Conservation (phyloP, 768 basidiomycete species). For the Mycena metata region DNA sequence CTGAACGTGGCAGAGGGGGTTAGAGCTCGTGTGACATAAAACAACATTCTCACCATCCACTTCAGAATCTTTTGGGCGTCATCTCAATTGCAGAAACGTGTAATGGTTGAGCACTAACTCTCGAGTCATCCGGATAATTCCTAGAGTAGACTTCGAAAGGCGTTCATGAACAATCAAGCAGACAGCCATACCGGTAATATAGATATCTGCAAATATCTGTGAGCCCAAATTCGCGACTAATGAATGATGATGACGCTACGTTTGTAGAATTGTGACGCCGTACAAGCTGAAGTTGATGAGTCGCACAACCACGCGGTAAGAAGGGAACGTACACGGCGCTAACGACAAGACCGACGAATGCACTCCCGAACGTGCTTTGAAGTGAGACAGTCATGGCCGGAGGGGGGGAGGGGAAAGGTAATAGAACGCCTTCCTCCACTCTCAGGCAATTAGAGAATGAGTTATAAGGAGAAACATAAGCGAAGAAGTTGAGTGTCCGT, state of each 20-base stretch:
- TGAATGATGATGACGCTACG: constrained; percentile 43
- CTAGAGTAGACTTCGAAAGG: constrained; percentile 10
- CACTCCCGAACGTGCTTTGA: constrained; percentile 58
- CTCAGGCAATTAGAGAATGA: constrained; percentile 10
- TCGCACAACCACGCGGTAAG: constrained; percentile 13
- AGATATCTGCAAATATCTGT: constrained; percentile 48
- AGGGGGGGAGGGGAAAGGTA: constrained; percentile 6
- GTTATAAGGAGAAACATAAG: constrained; percentile 20
- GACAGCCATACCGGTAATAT: constrained; percentile 53
- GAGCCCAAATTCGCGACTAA: constrained; percentile 6
- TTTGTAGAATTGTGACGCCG: constrained; percentile 61
- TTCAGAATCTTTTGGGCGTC: constrained; percentile 46
- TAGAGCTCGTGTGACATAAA: not conserved
- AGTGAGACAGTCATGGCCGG: constrained; percentile 38
- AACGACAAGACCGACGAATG: constrained; percentile 59
- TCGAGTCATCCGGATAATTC: constrained; percentile 52
- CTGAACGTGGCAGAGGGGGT: constrained; percentile 39
- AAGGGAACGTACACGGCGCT: constrained; percentile 56
- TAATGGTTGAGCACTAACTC: too few relatives aligned
- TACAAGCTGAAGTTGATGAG: constrained; percentile 52
- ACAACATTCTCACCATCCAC: constrained; percentile 49
- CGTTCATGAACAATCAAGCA: not conserved
- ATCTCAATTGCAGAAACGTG: too few relatives aligned
- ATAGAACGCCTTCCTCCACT: not conserved
- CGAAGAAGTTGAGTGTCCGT: constrained; percentile 8